phyloP scores from a whole-genome alignment of 192 early-diverging fungal genomes.

The Endogone sp. region DNA sequence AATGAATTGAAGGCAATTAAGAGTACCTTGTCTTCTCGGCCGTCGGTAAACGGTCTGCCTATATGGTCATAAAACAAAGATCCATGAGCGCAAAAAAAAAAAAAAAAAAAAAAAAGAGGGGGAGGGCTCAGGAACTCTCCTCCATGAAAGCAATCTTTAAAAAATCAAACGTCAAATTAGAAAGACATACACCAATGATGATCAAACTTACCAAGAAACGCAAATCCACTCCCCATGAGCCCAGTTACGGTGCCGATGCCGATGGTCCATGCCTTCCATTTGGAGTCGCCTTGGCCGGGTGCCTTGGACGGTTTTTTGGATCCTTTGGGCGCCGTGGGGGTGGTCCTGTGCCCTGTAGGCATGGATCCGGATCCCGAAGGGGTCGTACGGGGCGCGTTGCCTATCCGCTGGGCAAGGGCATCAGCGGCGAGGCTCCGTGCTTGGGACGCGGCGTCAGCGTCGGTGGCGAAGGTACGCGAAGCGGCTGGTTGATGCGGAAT shows the following conservation, averaged over 20 bases:
- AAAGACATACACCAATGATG: not conserved
- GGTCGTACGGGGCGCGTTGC: slow-evolving; percentile 24
- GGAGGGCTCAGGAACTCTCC: no score
- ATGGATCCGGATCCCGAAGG: no score
- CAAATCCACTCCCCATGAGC: slow-evolving; percentile 27
- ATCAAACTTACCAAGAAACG: slow-evolving; percentile 39
- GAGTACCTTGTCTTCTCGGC: slow-evolving; percentile 28
- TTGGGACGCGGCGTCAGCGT: slow-evolving; percentile 12
- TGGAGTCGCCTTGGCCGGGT: slow-evolving; percentile 31
- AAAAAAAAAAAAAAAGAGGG: no score
- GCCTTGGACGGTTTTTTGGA: slow-evolving; percentile 48
- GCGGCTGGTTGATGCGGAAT: no score
- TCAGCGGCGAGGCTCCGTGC: slow-evolving; percentile 37
- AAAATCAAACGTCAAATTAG: not conserved
- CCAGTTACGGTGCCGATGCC: slow-evolving; percentile 29
- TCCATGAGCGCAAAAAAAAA: not conserved
- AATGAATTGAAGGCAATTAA: not conserved
- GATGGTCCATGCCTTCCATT: slow-evolving; percentile 31
- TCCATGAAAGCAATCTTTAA: not conserved
- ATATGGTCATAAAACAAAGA: not conserved
- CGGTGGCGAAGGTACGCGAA: slow-evolving; percentile 12
- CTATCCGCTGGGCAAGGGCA: slow-evolving; percentile 37
- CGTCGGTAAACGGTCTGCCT: slow-evolving; percentile 33
- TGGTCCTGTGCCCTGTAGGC: no score
- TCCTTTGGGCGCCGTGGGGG: slow-evolving; percentile 45